Percentiles rank a stretch among this genome's conserved stretches.
phyloP scores from a whole-genome alignment of 73 alveolate species.

The Paramecium primaurelia region DNA sequence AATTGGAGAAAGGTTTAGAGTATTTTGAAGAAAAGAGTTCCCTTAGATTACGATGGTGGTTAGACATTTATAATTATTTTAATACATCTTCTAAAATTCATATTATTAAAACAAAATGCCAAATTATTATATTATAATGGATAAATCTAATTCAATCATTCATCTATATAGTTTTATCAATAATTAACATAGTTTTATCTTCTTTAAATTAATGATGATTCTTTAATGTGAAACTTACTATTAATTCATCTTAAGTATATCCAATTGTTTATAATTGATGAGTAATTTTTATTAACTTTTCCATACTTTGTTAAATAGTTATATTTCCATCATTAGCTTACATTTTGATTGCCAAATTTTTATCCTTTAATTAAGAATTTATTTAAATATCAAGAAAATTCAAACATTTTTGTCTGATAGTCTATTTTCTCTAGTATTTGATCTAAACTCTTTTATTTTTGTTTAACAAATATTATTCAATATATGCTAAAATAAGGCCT shows the following conservation, averaged over 20 bases:
- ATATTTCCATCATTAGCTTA: neutral
- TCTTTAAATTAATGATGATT: neutral
- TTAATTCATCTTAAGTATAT: neutral
- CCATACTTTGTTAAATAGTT: neutral
- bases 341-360: neutral
- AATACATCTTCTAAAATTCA: neutral
- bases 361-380: neutral
- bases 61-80: slow-evolving; percentile 24
- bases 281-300: neutral
- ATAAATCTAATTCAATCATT: neutral
- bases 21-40: neutral
- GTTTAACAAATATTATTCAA: neutral
- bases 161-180: neutral
- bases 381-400: neutral
- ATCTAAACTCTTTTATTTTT: neutral
- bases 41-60: slow-evolving; percentile 29
- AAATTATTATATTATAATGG: neutral
- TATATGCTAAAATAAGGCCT: neutral
- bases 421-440: neutral
- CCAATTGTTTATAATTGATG: neutral
- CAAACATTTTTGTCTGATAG: neutral
- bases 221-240: neutral
- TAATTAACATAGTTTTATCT: neutral
- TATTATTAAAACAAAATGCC: neutral
- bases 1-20: neutral